Percentiles rank a stretch among this genome's conserved stretches.
These are phyloP conservation scores for Moesziomyces sp. DNA, from an alignment of 1,284 basidiomycete species.

Conservation along the genomic window DNA sequence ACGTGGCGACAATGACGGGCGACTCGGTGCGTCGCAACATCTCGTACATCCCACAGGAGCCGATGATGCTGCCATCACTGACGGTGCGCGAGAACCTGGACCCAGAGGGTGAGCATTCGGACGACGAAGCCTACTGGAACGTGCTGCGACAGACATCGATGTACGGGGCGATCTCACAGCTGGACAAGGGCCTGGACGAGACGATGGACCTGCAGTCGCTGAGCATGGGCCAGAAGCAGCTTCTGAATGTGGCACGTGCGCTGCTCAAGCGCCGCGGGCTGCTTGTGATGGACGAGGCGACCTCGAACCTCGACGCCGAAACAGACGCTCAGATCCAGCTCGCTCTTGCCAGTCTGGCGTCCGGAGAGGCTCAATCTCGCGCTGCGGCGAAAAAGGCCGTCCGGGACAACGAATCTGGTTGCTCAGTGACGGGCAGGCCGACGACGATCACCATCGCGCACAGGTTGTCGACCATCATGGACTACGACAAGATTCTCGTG, in stretches of 20 bases:
- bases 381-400: constrained; percentile 9
- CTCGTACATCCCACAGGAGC: constrained; percentile 57
- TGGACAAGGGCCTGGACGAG: constrained; percentile 4
- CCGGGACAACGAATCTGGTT: constrained; percentile 23
- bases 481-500: constrained; percentile 79
- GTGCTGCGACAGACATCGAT: constrained; percentile 49
- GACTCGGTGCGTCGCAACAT: constrained; percentile 10
- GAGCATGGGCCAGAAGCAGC: constrained; percentile 60
- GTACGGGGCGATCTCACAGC: constrained; percentile 29
- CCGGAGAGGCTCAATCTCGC: background rate
- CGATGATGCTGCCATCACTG: constrained; percentile 50
- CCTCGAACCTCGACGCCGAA: constrained; percentile 18
- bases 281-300: constrained; percentile 71
- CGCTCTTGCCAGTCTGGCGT: constrained; percentile 61
- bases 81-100: constrained; percentile 56
- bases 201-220: constrained; percentile 11
- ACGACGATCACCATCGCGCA: constrained; percentile 69
- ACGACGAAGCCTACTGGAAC: constrained; percentile 51
- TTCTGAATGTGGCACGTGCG: constrained; percentile 70
- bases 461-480: constrained; percentile 78
- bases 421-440: constrained; percentile 13
- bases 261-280: constrained; percentile 71
- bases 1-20: constrained; percentile 9
- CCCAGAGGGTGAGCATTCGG: constrained; percentile 26
- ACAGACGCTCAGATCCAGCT: constrained; percentile 73